Evolutionary conservation across 768 basidiomycete species (phyloP).

Genomic region (Gymnopilus junonius): DNA sequence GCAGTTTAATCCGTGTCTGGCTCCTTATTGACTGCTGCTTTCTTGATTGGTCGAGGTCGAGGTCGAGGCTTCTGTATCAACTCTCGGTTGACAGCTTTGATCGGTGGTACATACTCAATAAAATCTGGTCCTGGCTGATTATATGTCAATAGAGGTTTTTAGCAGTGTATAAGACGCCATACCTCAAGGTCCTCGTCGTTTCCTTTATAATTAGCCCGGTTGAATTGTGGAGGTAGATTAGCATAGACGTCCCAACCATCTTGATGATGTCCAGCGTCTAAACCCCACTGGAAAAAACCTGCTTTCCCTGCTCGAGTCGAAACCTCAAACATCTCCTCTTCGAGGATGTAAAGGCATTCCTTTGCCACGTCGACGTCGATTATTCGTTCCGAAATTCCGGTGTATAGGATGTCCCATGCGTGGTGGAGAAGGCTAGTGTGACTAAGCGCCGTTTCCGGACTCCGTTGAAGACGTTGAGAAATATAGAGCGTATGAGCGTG

Average conservation of each 20-base stretch:
- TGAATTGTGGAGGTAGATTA: not conserved
- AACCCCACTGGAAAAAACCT: slow-evolving; percentile 18
- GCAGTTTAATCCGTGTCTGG: no score
- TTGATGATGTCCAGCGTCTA: slow-evolving; percentile 15
- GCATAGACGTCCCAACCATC: not conserved
- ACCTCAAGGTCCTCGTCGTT: not conserved
- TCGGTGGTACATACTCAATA: no score
- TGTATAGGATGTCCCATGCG: not conserved
- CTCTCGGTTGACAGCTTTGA: no score
- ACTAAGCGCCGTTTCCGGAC: not conserved
- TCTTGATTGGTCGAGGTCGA: no score
- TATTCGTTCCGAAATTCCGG: not conserved
- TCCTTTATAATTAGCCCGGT: no score
- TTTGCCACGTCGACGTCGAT: slow-evolving; percentile 10
- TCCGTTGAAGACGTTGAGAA: not conserved
- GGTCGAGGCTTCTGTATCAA: no score
- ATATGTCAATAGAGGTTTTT: no score
- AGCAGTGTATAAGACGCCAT: no score
- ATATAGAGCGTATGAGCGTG: not conserved
- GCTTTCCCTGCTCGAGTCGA: slow-evolving; percentile 11
- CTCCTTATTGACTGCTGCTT: no score
- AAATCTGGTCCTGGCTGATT: no score
- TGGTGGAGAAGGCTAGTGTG: not conserved
- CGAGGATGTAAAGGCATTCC: slow-evolving; percentile 11
- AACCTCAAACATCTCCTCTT: slow-evolving; percentile 22